Evolutionary conservation across 768 basidiomycete species (phyloP).

Genomic region (Suillus plorans): DNA sequence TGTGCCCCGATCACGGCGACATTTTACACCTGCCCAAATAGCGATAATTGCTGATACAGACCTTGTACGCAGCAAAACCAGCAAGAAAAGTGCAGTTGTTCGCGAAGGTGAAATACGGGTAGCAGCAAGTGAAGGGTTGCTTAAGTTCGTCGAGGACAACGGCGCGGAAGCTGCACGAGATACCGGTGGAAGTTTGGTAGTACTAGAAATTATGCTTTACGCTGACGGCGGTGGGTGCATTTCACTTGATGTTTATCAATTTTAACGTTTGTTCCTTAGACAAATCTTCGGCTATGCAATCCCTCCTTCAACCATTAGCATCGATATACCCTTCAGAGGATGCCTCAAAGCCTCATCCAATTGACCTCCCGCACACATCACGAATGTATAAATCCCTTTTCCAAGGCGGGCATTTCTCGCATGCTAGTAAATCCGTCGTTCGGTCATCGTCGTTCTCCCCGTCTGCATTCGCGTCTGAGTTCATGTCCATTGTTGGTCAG

Average conservation of each 20-base stretch:
- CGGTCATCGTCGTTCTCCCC: slow-evolving; percentile 56
- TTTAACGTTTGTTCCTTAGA: slow-evolving; percentile 43
- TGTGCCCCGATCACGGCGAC: slow-evolving; percentile 76
- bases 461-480: slow-evolving; percentile 54
- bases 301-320: slow-evolving; percentile 59
- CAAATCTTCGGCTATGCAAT: slow-evolving; percentile 59
- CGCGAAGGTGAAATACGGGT: slow-evolving; percentile 70
- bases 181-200: slow-evolving; percentile 75
- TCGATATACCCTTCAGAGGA: slow-evolving; percentile 57
- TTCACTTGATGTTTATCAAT: not conserved
- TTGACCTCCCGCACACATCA: slow-evolving; percentile 81
- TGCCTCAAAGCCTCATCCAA: slow-evolving; percentile 53
- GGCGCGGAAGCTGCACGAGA: slow-evolving; percentile 67
- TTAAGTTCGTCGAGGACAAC: slow-evolving; percentile 66
- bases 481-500: slow-evolving; percentile 53
- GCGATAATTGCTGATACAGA: slow-evolving; percentile 74
- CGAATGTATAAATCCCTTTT: slow-evolving; percentile 87
- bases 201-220: slow-evolving; percentile 81
- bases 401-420: slow-evolving; percentile 88
- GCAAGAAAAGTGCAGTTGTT: slow-evolving; percentile 72
- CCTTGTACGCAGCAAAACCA: slow-evolving; percentile 62
- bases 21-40: slow-evolving; percentile 86
- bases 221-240: slow-evolving; percentile 73
- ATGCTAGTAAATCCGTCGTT: slow-evolving; percentile 53
- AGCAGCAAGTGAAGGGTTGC: slow-evolving; percentile 70